phyloP scores from a whole-genome alignment of 805 yeast species.

The Pichia membranifaciens region DNA sequence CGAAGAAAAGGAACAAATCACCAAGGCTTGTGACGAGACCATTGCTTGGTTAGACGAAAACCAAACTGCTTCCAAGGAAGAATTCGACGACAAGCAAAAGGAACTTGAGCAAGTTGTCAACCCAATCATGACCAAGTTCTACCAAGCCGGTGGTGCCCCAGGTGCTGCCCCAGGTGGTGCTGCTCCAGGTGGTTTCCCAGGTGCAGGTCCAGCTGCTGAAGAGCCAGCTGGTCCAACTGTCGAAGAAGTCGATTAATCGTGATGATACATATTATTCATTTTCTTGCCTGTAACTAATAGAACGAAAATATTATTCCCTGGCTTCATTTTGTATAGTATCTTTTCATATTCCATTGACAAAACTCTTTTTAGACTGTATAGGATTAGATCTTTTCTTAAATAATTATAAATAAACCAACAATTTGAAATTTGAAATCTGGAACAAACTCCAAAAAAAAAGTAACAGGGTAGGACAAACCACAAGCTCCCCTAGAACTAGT shows the following conservation, averaged over 20 bases:
- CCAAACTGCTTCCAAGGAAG: constrained; percentile 90
- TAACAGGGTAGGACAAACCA: too few species aligned
- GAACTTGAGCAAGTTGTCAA: constrained; percentile 92
- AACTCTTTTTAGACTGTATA: background rate
- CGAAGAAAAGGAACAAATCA: constrained; percentile 48
- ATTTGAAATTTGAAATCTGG: background rate
- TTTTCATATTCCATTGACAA: too few species aligned
- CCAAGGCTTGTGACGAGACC: constrained; percentile 78
- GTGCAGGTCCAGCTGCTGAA: constrained; percentile 39
- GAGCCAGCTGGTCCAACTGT: constrained; percentile 78
- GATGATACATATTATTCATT: background rate
- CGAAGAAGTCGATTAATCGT: constrained; percentile 65
- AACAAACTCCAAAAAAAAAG: too few species aligned
- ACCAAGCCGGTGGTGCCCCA: constrained; percentile 89
- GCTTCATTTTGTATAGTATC: too few species aligned
- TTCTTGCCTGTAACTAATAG: too few species aligned
- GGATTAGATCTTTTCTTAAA: constrained; percentile 2
- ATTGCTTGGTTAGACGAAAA: constrained; percentile 89
- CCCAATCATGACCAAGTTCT: constrained; percentile 96
- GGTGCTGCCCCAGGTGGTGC: constrained; percentile 53
- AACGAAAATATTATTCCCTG: too few species aligned
- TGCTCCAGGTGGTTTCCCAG: constrained; percentile 45
- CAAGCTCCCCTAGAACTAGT: too few species aligned
- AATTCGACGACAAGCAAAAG: constrained; percentile 88
- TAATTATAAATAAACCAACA: background rate